Conservation (phyloP, 495 filamentous ascomycete species). For the Hypoxylon trugodes region DNA sequence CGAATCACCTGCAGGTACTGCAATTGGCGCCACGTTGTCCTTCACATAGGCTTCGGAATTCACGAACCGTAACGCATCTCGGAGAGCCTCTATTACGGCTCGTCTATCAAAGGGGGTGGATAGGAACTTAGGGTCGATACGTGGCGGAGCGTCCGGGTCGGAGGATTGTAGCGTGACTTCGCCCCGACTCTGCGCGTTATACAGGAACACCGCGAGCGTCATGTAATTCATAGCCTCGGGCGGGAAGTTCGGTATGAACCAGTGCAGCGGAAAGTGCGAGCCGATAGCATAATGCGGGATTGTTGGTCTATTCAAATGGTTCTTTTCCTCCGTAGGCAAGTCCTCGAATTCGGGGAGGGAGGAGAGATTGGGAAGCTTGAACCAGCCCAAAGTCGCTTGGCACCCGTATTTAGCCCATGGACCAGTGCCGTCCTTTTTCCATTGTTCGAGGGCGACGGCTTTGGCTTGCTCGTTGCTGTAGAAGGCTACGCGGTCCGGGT, state of each 20-base stretch:
- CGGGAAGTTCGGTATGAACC: slow-evolving; percentile 46
- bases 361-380: slow-evolving; percentile 58
- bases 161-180: slow-evolving; percentile 62
- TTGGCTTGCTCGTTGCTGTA: slow-evolving; percentile 45
- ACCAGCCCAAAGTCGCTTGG: slow-evolving; percentile 59
- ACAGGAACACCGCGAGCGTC: slow-evolving; percentile 46
- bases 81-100: slow-evolving; percentile 61
- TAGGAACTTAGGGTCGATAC: slow-evolving; percentile 67
- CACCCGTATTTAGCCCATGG: slow-evolving; percentile 54
- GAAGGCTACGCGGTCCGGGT: slow-evolving; percentile 43
- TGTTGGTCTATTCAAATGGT: slow-evolving; percentile 60
- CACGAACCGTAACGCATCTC: slow-evolving; percentile 55
- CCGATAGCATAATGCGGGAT: slow-evolving; percentile 54
- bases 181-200: slow-evolving; percentile 54
- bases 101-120: slow-evolving; percentile 65
- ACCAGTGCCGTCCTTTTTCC: slow-evolving; percentile 56
- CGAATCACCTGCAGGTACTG: slow-evolving; percentile 56
- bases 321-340: slow-evolving; percentile 29
- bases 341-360: slow-evolving; percentile 30
- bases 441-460: slow-evolving; percentile 57
- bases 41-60: slow-evolving; percentile 56
- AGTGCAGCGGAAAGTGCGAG: slow-evolving; percentile 55
- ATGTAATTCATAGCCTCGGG: slow-evolving; percentile 46
- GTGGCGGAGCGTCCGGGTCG: slow-evolving; percentile 61
- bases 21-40: slow-evolving; percentile 52